These are phyloP conservation scores for Coriolopsis trogii DNA, from an alignment of 1,284 basidiomycete species.

Conservation along the genomic window DNA sequence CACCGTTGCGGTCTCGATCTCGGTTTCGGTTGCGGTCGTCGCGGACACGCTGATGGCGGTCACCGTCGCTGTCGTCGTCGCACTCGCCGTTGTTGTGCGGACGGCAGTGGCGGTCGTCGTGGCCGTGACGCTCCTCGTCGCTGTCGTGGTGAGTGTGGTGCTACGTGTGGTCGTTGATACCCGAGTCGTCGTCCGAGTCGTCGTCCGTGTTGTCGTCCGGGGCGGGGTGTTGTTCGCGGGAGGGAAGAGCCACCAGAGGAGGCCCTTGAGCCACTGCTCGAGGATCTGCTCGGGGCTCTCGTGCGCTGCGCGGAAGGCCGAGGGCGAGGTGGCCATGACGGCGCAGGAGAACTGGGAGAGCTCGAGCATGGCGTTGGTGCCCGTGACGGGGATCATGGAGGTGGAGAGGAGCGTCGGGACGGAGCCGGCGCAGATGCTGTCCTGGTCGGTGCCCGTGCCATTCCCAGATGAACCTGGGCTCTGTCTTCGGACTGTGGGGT, in stretches of 20 bases:
- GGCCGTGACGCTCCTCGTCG: constrained; percentile 3
- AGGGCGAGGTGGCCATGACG: neutral
- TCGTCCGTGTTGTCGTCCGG: constrained; percentile 1
- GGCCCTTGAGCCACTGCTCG: constrained; percentile 8
- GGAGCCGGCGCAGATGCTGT: constrained; percentile 12
- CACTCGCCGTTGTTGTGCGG: constrained; percentile 3
- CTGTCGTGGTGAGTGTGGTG: no score
- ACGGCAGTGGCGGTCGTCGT: constrained; percentile 4
- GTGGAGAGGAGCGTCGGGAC: constrained; percentile 5
- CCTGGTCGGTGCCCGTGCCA: constrained; percentile 2
- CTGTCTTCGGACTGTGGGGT: constrained; percentile 11
- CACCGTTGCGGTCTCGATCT: neutral
- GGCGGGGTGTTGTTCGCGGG: neutral
- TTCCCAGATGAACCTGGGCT: constrained; percentile 3
- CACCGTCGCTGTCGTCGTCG: constrained; percentile 2
- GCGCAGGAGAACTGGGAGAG: constrained; percentile 16
- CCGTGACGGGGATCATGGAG: neutral
- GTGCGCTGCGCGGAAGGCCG: neutral
- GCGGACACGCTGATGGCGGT: constrained; percentile 6
- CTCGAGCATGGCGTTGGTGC: constrained; percentile 8
- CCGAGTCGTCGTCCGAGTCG: neutral
- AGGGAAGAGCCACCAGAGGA: constrained; percentile 19
- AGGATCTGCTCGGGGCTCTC: constrained; percentile 1
- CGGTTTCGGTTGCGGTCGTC: constrained; percentile 1
- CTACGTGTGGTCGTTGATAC: constrained; percentile 4